A percentile compares a stretch with the other conserved stretches of the same genome.
Conservation (phyloP, 495 filamentous ascomycete genomes). For the Hypoxylon rickii region DNA sequence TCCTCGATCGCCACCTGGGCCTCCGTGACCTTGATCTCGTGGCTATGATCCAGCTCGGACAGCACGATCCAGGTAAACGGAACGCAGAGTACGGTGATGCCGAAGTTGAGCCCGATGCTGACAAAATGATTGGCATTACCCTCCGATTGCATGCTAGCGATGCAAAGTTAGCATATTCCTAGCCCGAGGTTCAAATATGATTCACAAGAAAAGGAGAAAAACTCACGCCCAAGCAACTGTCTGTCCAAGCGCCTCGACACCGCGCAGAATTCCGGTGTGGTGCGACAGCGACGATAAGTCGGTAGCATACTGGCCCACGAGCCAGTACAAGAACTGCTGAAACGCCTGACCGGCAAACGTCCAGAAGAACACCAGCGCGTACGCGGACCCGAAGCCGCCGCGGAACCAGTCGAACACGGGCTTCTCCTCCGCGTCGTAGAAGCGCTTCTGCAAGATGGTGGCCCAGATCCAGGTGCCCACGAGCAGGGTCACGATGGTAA, state of each 20-base stretch:
- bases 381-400: conserved; percentile 36
- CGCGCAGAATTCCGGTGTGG: conserved; percentile 39
- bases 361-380: conserved; percentile 43
- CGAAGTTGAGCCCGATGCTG: conserved; percentile 42
- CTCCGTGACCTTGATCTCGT: conserved; percentile 29
- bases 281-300: conserved; percentile 35
- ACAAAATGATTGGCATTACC: conserved; percentile 40
- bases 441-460: conserved; percentile 33
- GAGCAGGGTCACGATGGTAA: conserved; percentile 30
- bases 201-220: neutral
- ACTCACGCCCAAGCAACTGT: conserved; percentile 44
- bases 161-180: neutral
- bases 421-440: conserved; percentile 25
- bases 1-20: neutral
- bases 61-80: conserved; percentile 42
- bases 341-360: conserved; percentile 42
- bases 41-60: conserved; percentile 33
- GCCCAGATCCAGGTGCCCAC: conserved; percentile 44
- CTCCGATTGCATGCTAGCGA: conserved; percentile 42
- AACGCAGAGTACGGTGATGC: conserved; percentile 38
- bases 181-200: too few species aligned
- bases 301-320: conserved; percentile 40
- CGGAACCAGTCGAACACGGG: conserved; percentile 41
- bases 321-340: conserved; percentile 42
- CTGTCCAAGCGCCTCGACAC: conserved; percentile 40